Conservation (phyloP, 2,329 filamentous ascomycete species). For the Monilinia polystroma region DNA sequence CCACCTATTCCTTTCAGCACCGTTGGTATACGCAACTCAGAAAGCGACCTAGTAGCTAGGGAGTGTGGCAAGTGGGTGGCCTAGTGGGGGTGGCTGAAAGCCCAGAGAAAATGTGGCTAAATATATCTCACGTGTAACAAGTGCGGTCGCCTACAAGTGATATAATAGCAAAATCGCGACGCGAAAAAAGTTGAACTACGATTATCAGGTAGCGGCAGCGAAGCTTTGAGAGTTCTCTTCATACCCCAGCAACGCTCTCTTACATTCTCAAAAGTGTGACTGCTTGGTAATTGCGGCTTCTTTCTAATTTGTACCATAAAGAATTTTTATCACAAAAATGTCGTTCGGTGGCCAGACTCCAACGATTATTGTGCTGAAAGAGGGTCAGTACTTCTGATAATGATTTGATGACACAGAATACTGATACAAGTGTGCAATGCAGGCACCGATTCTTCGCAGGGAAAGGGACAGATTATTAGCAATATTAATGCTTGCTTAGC, state of each 20-base stretch:
- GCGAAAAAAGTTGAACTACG: constrained; percentile 24
- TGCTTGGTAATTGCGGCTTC: neutral
- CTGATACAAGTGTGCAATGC: constrained; percentile 32
- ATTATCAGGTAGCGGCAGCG: constrained; percentile 20
- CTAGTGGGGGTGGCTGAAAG: constrained; percentile 19
- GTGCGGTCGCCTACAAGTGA: neutral
- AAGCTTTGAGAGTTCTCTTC: constrained; percentile 15
- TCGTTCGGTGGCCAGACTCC: constrained; percentile 97
- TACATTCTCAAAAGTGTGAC: neutral
- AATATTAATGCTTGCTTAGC: constrained; percentile 99
- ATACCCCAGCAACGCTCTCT: constrained; percentile 17
- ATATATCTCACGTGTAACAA: neutral
- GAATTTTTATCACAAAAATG: constrained; percentile 52
- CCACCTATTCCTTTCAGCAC: too few species aligned
- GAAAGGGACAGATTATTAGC: constrained; percentile 92
- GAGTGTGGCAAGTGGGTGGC: neutral
- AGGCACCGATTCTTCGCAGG: constrained; percentile 98
- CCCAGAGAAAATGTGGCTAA: neutral
- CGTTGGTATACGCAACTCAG: too few species aligned
- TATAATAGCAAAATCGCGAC: constrained; percentile 23
- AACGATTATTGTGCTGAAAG: constrained; percentile 96
- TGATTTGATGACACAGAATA: constrained; percentile 18
- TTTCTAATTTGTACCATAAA: constrained; percentile 15
- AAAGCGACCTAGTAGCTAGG: neutral
- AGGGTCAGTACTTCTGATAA: constrained; percentile 63